Evolutionary conservation across 495 filamentous ascomycete species (phyloP), one percentile per base, ranked within the genome.

Genomic region (Penicillium flavigenum): DNA sequence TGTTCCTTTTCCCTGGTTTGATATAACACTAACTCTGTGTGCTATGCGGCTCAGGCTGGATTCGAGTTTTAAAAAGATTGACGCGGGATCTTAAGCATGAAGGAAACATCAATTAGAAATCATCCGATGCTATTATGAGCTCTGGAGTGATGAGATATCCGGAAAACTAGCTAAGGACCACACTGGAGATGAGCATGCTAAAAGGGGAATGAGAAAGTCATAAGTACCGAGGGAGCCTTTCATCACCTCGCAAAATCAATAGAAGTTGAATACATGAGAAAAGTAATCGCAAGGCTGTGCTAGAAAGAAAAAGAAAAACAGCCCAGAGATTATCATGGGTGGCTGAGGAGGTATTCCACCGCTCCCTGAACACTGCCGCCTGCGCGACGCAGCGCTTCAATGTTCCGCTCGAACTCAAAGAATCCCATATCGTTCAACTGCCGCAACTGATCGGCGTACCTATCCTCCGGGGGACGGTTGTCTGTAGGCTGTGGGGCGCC

Each of bases 351-450:
- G 63, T 91, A 87, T 71, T 98, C 92, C 51, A 98, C 85, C 12
- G 95, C 95, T 3, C 93, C 95, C 69, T 98, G 90, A 58, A 98
- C 94, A 69, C 90, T 96, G 7, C 95, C 95, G 0, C 95, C 95
- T 54, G 89, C 85, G 60, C 92, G 81, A 73, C 94, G 83, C 70
- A 99, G 75, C 17, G 95, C 95, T 62, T 86, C 83, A 38, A 99
- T 83, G 60, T 99, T 99, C 66, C 88, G 71, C 54, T 98, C 92
- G 66, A 98, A 98, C 62, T 99, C 94, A 68, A 85, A 96, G 71
- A 99, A 98, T 5, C 95, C 95, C 95, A 99, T 99, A 52, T 98
- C 94, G 69, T 99, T 98, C 60, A 99, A 75, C 69, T 97, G 93
- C 46, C 91, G 80, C 47, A 99, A 76, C 68, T 99, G 95, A 14